These are phyloP conservation scores for Cystofilobasidium macerans DNA, from an alignment of 768 basidiomycete species.

Conservation along the genomic window DNA sequence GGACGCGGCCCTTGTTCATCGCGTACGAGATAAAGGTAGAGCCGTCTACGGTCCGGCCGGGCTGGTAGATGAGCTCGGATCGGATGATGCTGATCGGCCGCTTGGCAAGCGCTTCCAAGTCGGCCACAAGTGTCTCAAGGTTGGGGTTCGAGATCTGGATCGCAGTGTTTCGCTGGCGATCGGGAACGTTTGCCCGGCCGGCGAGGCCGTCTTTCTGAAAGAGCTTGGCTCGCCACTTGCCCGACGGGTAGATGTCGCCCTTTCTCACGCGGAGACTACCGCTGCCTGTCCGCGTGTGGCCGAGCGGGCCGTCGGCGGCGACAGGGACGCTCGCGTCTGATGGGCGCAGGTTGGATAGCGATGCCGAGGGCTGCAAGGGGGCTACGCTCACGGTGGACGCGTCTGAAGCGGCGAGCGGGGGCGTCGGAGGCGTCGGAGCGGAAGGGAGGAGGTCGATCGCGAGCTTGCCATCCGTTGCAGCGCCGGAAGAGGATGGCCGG, in stretches of 20 bases:
- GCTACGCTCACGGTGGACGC: not conserved
- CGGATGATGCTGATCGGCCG: constrained; percentile 17
- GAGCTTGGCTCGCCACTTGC: not conserved
- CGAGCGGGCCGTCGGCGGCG: not conserved
- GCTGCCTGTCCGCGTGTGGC: constrained; percentile 3
- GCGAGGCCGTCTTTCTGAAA: not conserved
- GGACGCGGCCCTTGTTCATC: constrained; percentile 24
- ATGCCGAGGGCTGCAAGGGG: not conserved
- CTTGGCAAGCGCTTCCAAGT: not conserved
- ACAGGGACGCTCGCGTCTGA: not conserved
- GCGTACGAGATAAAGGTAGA: constrained; percentile 13
- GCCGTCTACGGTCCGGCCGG: constrained; percentile 11
- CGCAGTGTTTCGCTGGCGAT: not conserved
- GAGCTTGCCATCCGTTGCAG: not conserved
- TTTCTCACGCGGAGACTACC: not conserved
- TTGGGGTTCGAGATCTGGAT: constrained; percentile 9
- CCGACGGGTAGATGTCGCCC: constrained; percentile 7
- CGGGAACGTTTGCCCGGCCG: not conserved
- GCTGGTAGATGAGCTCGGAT: not conserved
- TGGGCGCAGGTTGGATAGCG: not conserved
- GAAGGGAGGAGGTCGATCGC: not conserved
- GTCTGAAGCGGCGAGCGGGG: not conserved
- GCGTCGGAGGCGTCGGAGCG: not conserved
- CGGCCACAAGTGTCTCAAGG: not conserved
- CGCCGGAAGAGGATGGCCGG: not conserved